These are phyloP conservation scores for Claviceps digitariae DNA, from an alignment of 2,329 filamentous ascomycete species.

Conservation along the genomic window DNA sequence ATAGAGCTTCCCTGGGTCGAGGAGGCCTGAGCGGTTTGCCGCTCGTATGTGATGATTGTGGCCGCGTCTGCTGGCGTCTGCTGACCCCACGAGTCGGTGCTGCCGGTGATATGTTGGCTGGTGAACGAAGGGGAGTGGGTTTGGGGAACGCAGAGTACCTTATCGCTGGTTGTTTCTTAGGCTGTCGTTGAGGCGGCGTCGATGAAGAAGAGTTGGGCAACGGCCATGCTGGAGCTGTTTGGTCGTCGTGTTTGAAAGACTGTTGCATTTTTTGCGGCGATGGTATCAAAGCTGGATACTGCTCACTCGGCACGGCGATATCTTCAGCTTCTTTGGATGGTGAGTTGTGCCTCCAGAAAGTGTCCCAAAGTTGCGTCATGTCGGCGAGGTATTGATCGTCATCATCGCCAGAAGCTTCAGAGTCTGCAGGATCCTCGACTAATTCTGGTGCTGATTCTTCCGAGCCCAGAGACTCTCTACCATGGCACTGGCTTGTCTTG, in stretches of 20 bases:
- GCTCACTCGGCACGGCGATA: conserved; percentile 12
- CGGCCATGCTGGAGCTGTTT: conserved; percentile 13
- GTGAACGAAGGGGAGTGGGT: conserved; percentile 6
- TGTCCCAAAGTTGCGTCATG: conserved; percentile 35
- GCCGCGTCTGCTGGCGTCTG: conserved; percentile 1
- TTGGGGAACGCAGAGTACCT: conserved; percentile 31
- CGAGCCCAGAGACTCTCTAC: conserved; percentile 24
- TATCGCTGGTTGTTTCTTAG: conserved; percentile 15
- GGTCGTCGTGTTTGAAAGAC: conserved; percentile 3
- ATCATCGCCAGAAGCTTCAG: conserved; percentile 36
- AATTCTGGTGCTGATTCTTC: conserved; percentile 33
- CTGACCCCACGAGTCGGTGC: neutral
- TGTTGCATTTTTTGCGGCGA: conserved; percentile 12
- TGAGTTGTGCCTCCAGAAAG: conserved; percentile 26
- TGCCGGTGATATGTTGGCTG: neutral
- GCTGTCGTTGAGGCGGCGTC: neutral
- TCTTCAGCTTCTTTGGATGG: conserved; percentile 3
- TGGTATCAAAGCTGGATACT: conserved; percentile 19
- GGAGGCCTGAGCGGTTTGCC: conserved; percentile 16
- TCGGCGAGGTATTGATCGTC: conserved; percentile 35
- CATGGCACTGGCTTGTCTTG: neutral
- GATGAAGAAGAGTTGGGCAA: conserved; percentile 11
- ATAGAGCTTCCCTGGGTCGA: conserved; percentile 15
- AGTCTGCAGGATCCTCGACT: conserved; percentile 37
- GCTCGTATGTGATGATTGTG: neutral